Evolutionary conservation across 164 flowering plant genomes (phyloP).

Genomic region (Platanus orientalis): DNA sequence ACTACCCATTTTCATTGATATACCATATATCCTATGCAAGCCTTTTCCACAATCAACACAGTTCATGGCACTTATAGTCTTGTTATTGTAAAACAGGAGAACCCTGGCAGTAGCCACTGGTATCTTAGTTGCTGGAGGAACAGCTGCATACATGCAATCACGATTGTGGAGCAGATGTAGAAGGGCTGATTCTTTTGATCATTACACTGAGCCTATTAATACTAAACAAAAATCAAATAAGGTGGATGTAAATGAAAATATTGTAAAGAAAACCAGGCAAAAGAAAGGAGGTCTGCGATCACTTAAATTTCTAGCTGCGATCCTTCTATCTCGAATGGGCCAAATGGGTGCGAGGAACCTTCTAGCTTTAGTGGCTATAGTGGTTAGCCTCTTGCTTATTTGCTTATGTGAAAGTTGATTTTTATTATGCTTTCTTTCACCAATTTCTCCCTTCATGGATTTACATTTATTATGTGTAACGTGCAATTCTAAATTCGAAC

Average conservation of each 20-base stretch:
- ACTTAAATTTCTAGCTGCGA: constrained; percentile 66
- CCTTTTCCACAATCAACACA: too few relatives aligned
- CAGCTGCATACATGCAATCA: constrained; percentile 75
- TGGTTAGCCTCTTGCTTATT: constrained; percentile 41
- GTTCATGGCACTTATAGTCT: background rate
- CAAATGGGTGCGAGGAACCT: constrained; percentile 62
- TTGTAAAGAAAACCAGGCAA: constrained; percentile 30
- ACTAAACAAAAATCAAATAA: constrained; percentile 26
- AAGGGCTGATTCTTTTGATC: constrained; percentile 32
- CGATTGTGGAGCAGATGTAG: constrained; percentile 25
- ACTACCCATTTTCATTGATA: too few relatives aligned
- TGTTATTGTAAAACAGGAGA: constrained; percentile 51
- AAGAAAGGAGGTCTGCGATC: constrained; percentile 76
- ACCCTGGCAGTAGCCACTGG: constrained; percentile 71
- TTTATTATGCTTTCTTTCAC: too few relatives aligned
- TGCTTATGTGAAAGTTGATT: background rate
- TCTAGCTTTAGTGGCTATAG: constrained; percentile 62
- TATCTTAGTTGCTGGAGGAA: constrained; percentile 75
- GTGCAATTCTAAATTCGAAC: too few relatives aligned
- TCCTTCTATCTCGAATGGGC: constrained; percentile 84
- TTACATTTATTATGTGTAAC: too few relatives aligned
- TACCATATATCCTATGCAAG: too few relatives aligned
- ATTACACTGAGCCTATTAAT: constrained; percentile 32
- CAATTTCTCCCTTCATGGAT: too few relatives aligned
- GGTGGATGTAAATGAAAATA: constrained; percentile 19